Percentiles rank a stretch among this genome's conserved stretches.
Conservation (phyloP, 2,329 filamentous ascomycete species). For the Pyrenochaeta sp. region DNA sequence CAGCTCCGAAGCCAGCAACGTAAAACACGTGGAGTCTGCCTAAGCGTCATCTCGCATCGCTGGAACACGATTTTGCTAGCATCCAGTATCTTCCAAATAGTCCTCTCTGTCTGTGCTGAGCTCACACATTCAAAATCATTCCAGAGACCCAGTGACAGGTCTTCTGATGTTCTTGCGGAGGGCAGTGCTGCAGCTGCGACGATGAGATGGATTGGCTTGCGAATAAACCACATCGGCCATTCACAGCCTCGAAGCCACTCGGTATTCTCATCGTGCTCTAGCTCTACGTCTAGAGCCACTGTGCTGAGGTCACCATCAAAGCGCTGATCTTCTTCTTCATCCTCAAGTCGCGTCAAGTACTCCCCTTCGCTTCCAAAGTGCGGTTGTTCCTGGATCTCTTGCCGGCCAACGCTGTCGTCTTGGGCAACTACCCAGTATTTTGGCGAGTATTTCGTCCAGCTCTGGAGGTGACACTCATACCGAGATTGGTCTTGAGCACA, state of each 20-base stretch:
- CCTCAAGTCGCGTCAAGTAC: slow-evolving; percentile 5
- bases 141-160: slow-evolving; percentile 6
- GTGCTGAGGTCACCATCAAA: slow-evolving; percentile 1
- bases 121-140: slow-evolving; percentile 7
- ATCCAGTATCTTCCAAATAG: slow-evolving; percentile 15
- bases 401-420: slow-evolving; percentile 2
- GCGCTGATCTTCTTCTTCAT: slow-evolving; percentile 11
- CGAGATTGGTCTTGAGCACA: slow-evolving; percentile 9
- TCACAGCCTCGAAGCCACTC: slow-evolving; percentile 11
- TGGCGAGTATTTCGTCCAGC: slow-evolving; percentile 14
- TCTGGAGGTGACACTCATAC: slow-evolving; percentile 11
- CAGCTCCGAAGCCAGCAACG: slow-evolving; percentile 14
- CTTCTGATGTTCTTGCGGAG: slow-evolving; percentile 2
- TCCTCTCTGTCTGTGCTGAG: slow-evolving; percentile 6
- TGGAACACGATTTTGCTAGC: slow-evolving; percentile 11
- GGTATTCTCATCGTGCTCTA: slow-evolving; percentile 13
- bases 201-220: slow-evolving; percentile 14
- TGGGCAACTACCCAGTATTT: slow-evolving; percentile 12
- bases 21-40: slow-evolving; percentile 8
- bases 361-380: slow-evolving; percentile 6
- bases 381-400: neutral
- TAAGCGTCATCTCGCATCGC: slow-evolving; percentile 9
- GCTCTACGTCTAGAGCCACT: slow-evolving; percentile 10
- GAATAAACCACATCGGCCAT: slow-evolving; percentile 11
- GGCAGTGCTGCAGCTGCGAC: slow-evolving; percentile 6